Evolutionary conservation across 441 rosid genomes (phyloP).

Genomic region (Omphalea diandra): DNA sequence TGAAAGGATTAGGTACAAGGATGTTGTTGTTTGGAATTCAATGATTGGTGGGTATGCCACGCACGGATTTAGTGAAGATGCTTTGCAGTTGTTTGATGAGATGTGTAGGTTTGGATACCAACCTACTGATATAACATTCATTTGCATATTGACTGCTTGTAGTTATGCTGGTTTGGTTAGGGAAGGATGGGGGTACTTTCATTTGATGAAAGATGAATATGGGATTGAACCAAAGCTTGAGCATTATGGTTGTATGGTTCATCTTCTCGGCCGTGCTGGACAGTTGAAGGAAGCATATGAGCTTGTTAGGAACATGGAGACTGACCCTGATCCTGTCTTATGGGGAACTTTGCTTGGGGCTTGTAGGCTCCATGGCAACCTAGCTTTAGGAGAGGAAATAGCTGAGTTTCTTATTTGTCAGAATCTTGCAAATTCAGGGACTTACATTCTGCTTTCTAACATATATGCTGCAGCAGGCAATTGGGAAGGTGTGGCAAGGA

Average conservation of each 20-base stretch:
- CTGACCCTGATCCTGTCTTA: constrained; percentile 45
- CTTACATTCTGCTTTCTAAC: constrained; percentile 57
- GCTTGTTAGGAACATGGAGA: constrained; percentile 46
- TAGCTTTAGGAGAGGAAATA: constrained; percentile 48
- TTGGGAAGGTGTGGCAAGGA: constrained; percentile 56
- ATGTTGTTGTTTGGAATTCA: constrained; percentile 61
- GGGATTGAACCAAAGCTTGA: constrained; percentile 56
- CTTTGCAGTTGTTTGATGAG: constrained; percentile 40
- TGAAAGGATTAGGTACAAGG: constrained; percentile 42
- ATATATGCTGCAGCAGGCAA: constrained; percentile 51
- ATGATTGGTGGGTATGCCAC: constrained; percentile 60
- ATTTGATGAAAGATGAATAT: constrained; percentile 42
- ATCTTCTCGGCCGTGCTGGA: constrained; percentile 62
- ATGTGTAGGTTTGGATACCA: constrained; percentile 48
- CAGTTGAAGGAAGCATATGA: constrained; percentile 54
- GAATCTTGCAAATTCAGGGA: constrained; percentile 51
- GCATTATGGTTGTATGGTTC: constrained; percentile 69
- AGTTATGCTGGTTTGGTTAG: constrained; percentile 66
- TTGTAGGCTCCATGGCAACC: constrained; percentile 47
- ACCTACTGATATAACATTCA: constrained; percentile 73
- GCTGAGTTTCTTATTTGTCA: constrained; percentile 43
- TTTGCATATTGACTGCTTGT: constrained; percentile 62
- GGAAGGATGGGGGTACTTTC: constrained; percentile 55
- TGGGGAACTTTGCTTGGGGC: constrained; percentile 70
- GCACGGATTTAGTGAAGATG: constrained; percentile 51